Conservation (phyloP, 345 rosid species). For the Fremontodendron californicum region DNA sequence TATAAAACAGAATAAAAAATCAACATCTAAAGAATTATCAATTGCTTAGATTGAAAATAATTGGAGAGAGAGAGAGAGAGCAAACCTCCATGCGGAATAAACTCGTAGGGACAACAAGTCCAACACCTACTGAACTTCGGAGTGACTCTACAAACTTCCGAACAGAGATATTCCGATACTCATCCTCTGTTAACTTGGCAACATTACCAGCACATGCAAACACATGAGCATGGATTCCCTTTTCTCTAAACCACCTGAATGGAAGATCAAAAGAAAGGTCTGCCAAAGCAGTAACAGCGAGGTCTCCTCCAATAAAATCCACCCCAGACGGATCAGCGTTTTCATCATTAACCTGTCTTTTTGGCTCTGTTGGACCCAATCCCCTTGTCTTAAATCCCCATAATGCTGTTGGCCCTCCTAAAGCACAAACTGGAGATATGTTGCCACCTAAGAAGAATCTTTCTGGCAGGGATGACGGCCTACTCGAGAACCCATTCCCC, state of each 20-base stretch:
- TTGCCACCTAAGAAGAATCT: constrained; percentile 92
- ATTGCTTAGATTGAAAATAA: background rate
- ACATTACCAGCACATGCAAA: constrained; percentile 89
- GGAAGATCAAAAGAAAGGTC: constrained; percentile 78
- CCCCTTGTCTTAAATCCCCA: constrained; percentile 88
- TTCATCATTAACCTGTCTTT: constrained; percentile 46
- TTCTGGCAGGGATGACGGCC: constrained; percentile 67
- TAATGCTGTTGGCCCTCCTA: constrained; percentile 79
- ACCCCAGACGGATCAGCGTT: constrained; percentile 40
- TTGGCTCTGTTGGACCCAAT: constrained; percentile 74
- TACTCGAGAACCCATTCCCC: constrained; percentile 59
- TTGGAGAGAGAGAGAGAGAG: background rate
- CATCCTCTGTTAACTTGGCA: constrained; percentile 67
- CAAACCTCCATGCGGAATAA: constrained; percentile 91
- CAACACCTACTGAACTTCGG: constrained; percentile 80
- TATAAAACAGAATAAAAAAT: background rate
- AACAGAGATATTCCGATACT: constrained; percentile 50
- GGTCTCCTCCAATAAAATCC: constrained; percentile 91
- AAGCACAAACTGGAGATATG: constrained; percentile 65
- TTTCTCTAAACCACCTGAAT: constrained; percentile 38
- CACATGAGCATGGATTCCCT: constrained; percentile 84
- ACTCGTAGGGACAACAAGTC: constrained; percentile 74
- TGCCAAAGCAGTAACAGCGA: constrained; percentile 78
- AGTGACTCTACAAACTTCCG: constrained; percentile 53
- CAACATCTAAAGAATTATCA: background rate